Evolutionary conservation across 108 stramenopile genomes (phyloP).

Genomic region (Epipyxis sp.): DNA sequence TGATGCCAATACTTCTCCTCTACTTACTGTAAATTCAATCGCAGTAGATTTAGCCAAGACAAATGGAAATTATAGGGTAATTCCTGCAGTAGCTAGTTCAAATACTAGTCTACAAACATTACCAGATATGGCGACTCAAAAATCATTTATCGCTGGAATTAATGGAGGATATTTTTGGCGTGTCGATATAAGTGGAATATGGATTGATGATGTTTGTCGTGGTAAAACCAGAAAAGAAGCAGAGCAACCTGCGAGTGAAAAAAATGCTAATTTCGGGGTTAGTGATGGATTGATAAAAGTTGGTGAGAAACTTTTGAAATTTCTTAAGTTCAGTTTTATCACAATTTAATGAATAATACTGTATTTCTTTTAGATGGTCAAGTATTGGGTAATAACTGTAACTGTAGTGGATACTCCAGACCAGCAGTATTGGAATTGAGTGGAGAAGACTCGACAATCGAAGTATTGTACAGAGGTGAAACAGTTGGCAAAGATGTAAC

Average conservation of each 20-base stretch:
- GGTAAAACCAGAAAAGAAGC: neutral
- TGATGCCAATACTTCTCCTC: neutral
- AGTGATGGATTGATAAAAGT: conserved; percentile 1
- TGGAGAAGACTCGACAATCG: neutral
- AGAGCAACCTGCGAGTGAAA: neutral
- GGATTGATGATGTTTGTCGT: conserved; percentile 5
- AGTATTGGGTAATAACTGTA: neutral
- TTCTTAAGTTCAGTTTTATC: no score
- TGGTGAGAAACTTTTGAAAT: no score
- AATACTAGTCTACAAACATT: neutral
- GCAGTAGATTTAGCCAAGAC: neutral
- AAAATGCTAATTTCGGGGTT: neutral
- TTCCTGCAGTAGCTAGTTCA: neutral
- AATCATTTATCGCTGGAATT: neutral
- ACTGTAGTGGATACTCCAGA: neutral
- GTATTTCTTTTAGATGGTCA: no score
- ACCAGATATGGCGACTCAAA: neutral
- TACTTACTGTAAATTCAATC: neutral
- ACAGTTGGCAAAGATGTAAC: neutral
- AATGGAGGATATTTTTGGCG: conserved; percentile 1
- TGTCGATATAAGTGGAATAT: neutral
- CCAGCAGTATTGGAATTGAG: neutral
- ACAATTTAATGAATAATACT: no score
- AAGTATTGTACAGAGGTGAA: neutral
- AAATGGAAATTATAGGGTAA: neutral